A percentile compares a stretch with the other conserved stretches of the same genome.
Conservation (phyloP, 2,329 filamentous ascomycete species). For the Aplosporella prunicola region DNA sequence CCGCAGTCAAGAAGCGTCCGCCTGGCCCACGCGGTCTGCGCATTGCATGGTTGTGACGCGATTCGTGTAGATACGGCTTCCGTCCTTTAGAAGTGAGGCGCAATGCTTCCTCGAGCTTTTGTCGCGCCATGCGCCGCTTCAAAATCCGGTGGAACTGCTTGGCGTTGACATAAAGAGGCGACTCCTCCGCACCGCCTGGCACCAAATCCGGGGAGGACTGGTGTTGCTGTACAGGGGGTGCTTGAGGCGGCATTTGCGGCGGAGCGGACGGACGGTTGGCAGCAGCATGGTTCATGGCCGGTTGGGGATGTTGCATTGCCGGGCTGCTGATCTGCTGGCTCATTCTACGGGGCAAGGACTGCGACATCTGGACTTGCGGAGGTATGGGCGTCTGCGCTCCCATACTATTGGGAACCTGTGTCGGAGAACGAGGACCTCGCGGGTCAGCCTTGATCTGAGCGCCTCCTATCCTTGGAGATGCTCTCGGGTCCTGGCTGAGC, state of each 20-base stretch:
- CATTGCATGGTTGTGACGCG: conserved; percentile 97
- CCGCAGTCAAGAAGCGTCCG: conserved; percentile 89
- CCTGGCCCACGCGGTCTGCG: conserved; percentile 85
- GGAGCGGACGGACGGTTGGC: conserved; percentile 37
- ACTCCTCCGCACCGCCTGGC: conserved; percentile 67
- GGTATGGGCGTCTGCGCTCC: conserved; percentile 25
- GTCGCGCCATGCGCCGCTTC: conserved; percentile 84
- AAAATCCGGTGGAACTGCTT: conserved; percentile 98
- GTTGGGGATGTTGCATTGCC: conserved; percentile 57
- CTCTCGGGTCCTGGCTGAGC: conserved; percentile 45
- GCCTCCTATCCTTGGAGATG: conserved; percentile 68
- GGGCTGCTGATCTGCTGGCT: conserved; percentile 33
- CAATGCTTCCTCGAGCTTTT: conserved; percentile 86
- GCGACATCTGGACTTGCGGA: conserved; percentile 31
- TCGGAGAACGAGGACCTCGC: conserved; percentile 64
- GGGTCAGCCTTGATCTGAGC: conserved; percentile 59
- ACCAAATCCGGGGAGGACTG: conserved; percentile 74
- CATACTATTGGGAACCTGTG: conserved; percentile 55
- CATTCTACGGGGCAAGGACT: conserved; percentile 30
- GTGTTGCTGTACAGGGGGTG: conserved; percentile 55
- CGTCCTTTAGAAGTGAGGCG: conserved; percentile 88
- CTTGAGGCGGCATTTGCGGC: conserved; percentile 45
- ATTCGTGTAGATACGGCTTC: conserved; percentile 96
- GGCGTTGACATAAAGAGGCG: conserved; percentile 92
- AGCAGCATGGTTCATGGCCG: conserved; percentile 63